Conservation (phyloP, 768 basidiomycete genomes). For the Hypholoma fasciculare region DNA sequence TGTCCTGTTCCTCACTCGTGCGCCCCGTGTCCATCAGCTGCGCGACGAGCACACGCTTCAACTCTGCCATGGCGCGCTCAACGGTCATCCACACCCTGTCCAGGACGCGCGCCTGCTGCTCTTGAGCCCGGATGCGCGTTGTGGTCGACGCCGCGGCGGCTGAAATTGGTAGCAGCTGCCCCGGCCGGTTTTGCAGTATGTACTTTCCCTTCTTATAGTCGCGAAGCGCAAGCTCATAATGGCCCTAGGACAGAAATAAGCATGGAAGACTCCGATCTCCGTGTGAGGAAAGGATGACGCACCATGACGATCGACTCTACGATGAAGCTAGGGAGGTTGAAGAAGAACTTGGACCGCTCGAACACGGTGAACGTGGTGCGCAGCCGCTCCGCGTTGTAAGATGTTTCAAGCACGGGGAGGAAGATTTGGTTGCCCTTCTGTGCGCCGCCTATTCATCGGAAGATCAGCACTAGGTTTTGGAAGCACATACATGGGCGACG, state of each 20-base stretch:
- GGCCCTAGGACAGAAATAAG: constrained; percentile 54
- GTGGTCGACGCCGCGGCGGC: neutral
- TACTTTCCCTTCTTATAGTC: constrained; percentile 98
- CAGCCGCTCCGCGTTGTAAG: constrained; percentile 88
- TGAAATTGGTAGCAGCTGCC: constrained; percentile 68
- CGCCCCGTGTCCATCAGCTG: constrained; percentile 75
- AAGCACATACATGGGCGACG: constrained; percentile 17
- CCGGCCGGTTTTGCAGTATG: constrained; percentile 85
- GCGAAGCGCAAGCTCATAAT: constrained; percentile 88
- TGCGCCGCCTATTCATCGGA: constrained; percentile 60
- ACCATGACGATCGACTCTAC: constrained; percentile 89
- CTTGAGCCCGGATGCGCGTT: constrained; percentile 42
- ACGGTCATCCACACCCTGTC: constrained; percentile 95
- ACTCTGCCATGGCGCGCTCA: constrained; percentile 91
- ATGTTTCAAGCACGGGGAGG: constrained; percentile 91
- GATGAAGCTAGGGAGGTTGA: constrained; percentile 91
- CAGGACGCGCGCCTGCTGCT: constrained; percentile 90
- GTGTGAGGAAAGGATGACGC: constrained; percentile 22
- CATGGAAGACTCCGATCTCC: neutral
- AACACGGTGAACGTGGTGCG: constrained; percentile 67
- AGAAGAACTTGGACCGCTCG: constrained; percentile 97
- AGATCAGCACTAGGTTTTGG: neutral
- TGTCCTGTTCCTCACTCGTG: constrained; percentile 85
- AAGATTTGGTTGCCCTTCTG: constrained; percentile 94
- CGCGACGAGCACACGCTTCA: constrained; percentile 71